Conservation (phyloP, 495 filamentous ascomycete genomes). For the Podospora australis region DNA sequence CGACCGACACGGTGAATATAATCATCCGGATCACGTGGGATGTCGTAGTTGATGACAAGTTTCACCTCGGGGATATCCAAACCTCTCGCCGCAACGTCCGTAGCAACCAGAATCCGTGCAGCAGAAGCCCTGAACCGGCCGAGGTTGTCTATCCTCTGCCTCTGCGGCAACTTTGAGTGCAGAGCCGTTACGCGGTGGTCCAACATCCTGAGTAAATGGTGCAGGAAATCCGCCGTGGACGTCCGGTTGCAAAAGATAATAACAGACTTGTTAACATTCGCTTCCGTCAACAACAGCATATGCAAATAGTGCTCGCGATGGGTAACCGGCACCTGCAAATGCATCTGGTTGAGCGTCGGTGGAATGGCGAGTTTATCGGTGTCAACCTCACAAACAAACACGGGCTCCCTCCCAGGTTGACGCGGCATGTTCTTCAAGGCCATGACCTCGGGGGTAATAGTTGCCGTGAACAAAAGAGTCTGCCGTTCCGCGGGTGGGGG, state of each 20-base stretch:
- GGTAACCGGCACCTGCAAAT: conserved; percentile 78
- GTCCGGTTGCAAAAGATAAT: conserved; percentile 97
- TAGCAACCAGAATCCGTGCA: conserved; percentile 85
- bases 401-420: conserved; percentile 58
- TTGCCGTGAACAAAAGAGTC: conserved; percentile 94
- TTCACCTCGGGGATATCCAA: conserved; percentile 91
- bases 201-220: conserved; percentile 75
- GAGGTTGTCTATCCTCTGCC: conserved; percentile 76
- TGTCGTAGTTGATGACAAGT: conserved; percentile 89
- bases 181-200: conserved; percentile 86
- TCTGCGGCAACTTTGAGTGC: conserved; percentile 78
- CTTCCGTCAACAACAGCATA: conserved; percentile 72
- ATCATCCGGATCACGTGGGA: conserved; percentile 91
- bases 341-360: conserved; percentile 71
- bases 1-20: conserved; percentile 96
- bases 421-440: conserved; percentile 70
- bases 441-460: conserved; percentile 86
- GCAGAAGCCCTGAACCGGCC: conserved; percentile 88
- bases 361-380: conserved; percentile 69
- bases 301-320: conserved; percentile 93
- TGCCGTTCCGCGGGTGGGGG: conserved; percentile 68
- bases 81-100: conserved; percentile 92
- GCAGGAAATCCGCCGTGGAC: conserved; percentile 77
- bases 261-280: conserved; percentile 62
- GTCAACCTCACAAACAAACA: conserved; percentile 84